Percentiles rank a stretch among this genome's conserved stretches.
Evolutionary conservation across 108 stramenopile species (phyloP).

Genomic region (Skeletonema costatum): DNA sequence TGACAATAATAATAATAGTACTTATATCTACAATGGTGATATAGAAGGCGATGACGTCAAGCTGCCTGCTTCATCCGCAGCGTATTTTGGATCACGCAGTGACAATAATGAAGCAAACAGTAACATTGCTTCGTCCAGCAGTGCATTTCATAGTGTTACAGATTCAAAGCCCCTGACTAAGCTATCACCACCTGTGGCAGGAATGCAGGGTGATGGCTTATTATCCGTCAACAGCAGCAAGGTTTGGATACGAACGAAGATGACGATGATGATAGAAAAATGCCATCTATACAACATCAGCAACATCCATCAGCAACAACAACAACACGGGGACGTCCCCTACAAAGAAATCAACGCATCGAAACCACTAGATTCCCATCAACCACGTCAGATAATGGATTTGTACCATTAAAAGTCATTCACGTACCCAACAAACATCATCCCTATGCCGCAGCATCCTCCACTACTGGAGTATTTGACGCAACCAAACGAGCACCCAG

Average conservation of each 20-base stretch:
- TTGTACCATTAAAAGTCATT: constrained; percentile 8
- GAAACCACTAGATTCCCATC: not conserved
- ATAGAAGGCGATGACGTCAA: not conserved
- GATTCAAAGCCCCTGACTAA: not conserved
- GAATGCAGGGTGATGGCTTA: not conserved
- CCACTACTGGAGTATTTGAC: not conserved
- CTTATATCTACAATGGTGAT: not conserved
- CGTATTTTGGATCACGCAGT: not conserved
- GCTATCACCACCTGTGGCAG: not conserved
- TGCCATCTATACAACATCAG: not conserved
- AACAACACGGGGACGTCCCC: not conserved
- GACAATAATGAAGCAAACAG: not conserved
- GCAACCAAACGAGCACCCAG: constrained; percentile 21
- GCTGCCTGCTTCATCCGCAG: not conserved
- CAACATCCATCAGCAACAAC: too few species aligned
- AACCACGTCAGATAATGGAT: not conserved
- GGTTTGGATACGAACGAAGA: not conserved
- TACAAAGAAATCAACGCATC: not conserved
- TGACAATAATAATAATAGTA: not conserved
- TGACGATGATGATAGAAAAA: not conserved
- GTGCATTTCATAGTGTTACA: not conserved
- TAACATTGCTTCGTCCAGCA: not conserved
- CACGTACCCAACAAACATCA: constrained; percentile 23
- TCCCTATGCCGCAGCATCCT: not conserved
- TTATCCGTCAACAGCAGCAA: not conserved